Evolutionary conservation across 805 yeast genomes (phyloP).

Genomic region (Yamadazyma sp.): DNA sequence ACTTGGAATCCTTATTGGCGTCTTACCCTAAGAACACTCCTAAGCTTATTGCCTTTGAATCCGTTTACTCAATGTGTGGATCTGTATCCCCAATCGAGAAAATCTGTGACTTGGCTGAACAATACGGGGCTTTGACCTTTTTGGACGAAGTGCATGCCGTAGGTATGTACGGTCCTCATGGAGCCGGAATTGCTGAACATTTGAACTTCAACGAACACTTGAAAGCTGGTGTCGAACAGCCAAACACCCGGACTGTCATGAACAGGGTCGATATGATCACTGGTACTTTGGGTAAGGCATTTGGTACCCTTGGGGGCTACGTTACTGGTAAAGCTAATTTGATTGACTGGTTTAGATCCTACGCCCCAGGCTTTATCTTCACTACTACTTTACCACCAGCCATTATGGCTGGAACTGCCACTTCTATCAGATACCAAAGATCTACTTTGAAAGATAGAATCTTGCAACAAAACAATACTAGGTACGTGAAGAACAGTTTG

Average conservation of each 20-base stretch:
- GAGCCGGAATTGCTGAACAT: constrained; percentile 99
- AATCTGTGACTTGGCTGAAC: constrained; percentile 94
- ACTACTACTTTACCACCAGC: constrained; percentile 98
- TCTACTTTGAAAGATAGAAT: constrained; percentile 73
- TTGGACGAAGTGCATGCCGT: constrained; percentile 99
- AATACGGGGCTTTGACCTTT: constrained; percentile 95
- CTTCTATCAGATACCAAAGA: constrained; percentile 85
- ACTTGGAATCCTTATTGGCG: constrained; percentile 76
- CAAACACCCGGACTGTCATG: constrained; percentile 56
- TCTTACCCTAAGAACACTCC: constrained; percentile 85
- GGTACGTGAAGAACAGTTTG: constrained; percentile 77
- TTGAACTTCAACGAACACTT: constrained; percentile 84
- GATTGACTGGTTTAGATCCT: constrained; percentile 94
- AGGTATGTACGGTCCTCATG: constrained; percentile 98
- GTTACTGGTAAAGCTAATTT: constrained; percentile 83
- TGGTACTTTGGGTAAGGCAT: constrained; percentile 96
- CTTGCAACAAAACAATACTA: constrained; percentile 80
- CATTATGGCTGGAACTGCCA: constrained; percentile 90
- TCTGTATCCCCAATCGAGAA: constrained; percentile 90
- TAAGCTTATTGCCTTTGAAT: constrained; percentile 93
- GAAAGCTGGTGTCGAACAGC: constrained; percentile 55
- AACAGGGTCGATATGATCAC: constrained; percentile 94
- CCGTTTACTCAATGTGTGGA: constrained; percentile 98
- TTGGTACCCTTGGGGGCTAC: constrained; percentile 97
- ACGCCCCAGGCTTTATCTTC: constrained; percentile 96